phyloP scores from a whole-genome alignment of 73 alveolate species.

The Tetrahymena elliotti region DNA sequence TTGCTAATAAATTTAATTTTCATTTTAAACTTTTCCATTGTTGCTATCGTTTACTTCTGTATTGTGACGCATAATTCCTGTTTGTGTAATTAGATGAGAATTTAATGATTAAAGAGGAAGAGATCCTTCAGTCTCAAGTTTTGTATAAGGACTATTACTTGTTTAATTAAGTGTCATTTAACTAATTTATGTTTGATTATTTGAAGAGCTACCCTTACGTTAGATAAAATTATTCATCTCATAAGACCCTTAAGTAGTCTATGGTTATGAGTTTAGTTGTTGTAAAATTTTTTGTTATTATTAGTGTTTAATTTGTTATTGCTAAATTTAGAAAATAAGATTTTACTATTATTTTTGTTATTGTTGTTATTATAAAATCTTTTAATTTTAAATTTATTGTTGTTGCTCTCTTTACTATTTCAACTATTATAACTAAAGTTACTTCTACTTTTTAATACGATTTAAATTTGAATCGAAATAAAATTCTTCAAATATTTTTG shows the following conservation, averaged over 20 bases:
- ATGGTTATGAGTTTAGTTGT: neutral
- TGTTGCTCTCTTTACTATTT: neutral
- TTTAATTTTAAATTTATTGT: neutral
- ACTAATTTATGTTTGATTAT: neutral
- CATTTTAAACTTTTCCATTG: neutral
- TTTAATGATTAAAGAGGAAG: neutral
- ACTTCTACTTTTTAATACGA: neutral
- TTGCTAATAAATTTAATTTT: neutral
- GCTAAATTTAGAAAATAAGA: neutral
- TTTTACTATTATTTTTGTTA: neutral
- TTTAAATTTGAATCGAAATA: neutral
- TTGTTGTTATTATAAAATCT: neutral
- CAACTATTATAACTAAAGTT: neutral
- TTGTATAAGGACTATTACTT: neutral
- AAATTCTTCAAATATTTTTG: neutral
- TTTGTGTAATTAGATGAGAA: neutral
- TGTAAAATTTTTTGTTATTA: neutral
- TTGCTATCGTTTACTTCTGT: neutral
- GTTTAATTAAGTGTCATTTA: neutral
- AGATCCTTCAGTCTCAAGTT: neutral
- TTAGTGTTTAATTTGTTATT: neutral
- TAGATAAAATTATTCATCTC: neutral
- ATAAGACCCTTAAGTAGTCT: neutral
- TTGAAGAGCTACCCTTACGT: neutral
- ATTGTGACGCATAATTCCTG: neutral